A percentile compares a stretch with the other conserved stretches of the same genome.
Conservation (phyloP, 805 yeast genomes). For the Geotrichum ghanense region DNA sequence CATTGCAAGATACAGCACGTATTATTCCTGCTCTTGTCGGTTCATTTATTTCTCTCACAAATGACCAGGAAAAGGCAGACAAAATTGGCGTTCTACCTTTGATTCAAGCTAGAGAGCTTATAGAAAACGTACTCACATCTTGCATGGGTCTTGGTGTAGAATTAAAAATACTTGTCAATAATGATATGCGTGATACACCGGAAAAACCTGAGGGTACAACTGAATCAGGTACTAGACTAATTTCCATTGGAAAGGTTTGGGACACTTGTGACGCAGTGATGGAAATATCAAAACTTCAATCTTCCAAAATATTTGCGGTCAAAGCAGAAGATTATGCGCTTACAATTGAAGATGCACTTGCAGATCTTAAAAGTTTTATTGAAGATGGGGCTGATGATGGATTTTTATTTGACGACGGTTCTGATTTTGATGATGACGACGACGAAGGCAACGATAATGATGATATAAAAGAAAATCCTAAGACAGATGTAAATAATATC, state of each 20-base stretch:
- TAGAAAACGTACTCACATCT: conserved; percentile 18
- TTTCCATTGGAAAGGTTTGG: conserved; percentile 63
- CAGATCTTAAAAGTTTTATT: conserved; percentile 60
- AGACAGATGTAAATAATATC: not conserved
- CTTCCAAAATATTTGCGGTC: conserved; percentile 44
- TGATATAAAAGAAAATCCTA: conserved; percentile 19
- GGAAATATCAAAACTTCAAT: conserved; percentile 30
- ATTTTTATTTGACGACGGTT: conserved; percentile 23
- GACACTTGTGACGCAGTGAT: conserved; percentile 43
- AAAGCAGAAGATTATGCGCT: conserved; percentile 31
- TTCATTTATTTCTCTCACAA: conserved; percentile 32
- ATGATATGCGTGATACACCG: conserved; percentile 18
- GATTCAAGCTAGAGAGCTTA: conserved; percentile 11
- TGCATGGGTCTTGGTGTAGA: conserved; percentile 12
- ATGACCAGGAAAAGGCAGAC: conserved; percentile 18
- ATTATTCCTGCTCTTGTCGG: conserved; percentile 36
- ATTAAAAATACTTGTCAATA: conserved; percentile 8
- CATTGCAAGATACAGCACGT: conserved; percentile 36
- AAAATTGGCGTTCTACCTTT: conserved; percentile 16
- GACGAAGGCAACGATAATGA: conserved; percentile 24
- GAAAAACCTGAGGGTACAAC: not conserved
- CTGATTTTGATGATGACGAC: conserved; percentile 20
- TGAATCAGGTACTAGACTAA: conserved; percentile 32
- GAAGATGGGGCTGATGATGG: conserved; percentile 39
- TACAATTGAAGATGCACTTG: conserved; percentile 49